Base-by-base conservation (phyloP, 805 yeast species). In the Limtongia smithiae region DNA sequence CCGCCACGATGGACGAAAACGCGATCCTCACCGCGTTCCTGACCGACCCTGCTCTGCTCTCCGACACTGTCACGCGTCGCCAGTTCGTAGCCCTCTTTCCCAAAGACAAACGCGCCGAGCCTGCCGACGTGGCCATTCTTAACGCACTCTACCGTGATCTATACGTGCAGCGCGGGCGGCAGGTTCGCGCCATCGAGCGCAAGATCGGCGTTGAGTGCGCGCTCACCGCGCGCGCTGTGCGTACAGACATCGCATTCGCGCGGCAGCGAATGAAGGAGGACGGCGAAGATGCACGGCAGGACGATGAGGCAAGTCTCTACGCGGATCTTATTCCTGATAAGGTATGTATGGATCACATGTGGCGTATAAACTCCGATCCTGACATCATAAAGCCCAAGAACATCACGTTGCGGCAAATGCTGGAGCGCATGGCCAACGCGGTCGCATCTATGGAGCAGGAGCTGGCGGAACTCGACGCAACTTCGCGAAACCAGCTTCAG, bases 21-120 rank as follows among this genome's bases (percentile, higher is more conserved):
- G 15, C 44, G 3, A 54, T 54, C 20, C 34, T 54, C 28, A 25
- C 28, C 15, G 39, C 49, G 31, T 54, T 51, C 28, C 37, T 54
- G 21, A 41, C 46, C 4, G 51, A 46, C 28, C n/a, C 18, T 15
- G 41, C 43, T 2, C 38, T 24, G 8, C 33, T 54, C 11, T 24
- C 52, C 4, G 57, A 54, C 32, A 28, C 51, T 11, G 28, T 54
- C n/a, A 27, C 55, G 35, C 42, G 40, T 11, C 39, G 37, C n/a
- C 46, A 51, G 31, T 54, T 54, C 17, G 20, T 22, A 6, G 48
- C 34, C 8, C 37, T 43, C 18, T 51, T 54, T 20, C 51, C 50
- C 24, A 24, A 37, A 25, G 46, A 44, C 34, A 44, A 43, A 22
- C 46, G 55, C 33, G 35, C 43, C 17, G 41, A 34, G 25, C 37